These are phyloP conservation scores for Fusarium sp. DNA, from an alignment of 2,329 filamentous ascomycete species.

Conservation along the genomic window DNA sequence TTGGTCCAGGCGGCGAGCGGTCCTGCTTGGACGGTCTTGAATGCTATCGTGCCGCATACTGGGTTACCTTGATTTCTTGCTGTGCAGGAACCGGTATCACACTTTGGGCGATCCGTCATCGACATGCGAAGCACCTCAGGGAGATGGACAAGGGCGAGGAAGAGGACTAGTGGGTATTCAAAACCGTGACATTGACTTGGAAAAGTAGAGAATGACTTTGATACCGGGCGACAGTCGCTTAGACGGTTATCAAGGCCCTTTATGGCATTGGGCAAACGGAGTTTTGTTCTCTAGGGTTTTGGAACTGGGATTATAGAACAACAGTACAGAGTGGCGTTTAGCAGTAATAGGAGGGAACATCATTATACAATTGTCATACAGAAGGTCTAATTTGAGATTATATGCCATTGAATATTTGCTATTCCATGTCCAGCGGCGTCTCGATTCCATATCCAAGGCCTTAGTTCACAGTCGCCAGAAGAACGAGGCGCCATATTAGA, in stretches of 20 bases:
- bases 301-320: conserved; percentile 17
- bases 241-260: not conserved
- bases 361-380: conserved; percentile 4
- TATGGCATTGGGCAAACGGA: conserved; percentile 19
- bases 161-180: conserved; percentile 51
- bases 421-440: conserved; percentile 17
- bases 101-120: conserved; percentile 77
- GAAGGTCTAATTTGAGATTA: conserved; percentile 36
- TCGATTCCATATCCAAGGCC: conserved; percentile 29
- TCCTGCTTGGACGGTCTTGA: conserved; percentile 82
- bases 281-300: not conserved
- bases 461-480: conserved; percentile 19
- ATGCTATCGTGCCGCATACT: conserved; percentile 88
- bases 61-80: conserved; percentile 81
- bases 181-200: not conserved
- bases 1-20: conserved; percentile 77
- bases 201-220: not conserved
- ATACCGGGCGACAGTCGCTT: not conserved
- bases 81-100: conserved; percentile 77
- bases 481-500: conserved; percentile 33
- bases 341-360: not conserved
- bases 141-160: conserved; percentile 58
- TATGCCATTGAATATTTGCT: conserved; percentile 33
- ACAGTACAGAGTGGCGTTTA: conserved; percentile 3
- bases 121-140: conserved; percentile 60